Conservation (phyloP, 129 eudicot genomes). For the Flaveria brownii region DNA sequence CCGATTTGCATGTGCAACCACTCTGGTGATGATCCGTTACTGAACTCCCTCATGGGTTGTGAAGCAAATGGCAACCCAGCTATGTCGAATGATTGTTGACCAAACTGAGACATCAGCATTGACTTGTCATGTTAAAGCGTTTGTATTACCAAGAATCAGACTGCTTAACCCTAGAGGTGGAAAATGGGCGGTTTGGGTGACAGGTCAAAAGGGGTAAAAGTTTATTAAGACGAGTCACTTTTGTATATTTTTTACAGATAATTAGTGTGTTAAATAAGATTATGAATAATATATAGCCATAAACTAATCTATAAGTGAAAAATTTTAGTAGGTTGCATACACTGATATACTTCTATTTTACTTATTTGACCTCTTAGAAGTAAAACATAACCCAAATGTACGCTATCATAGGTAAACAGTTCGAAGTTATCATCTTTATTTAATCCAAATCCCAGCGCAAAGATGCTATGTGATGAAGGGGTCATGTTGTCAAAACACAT, state of each 20-base stretch:
- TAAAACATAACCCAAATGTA: neutral
- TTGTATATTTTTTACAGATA: neutral
- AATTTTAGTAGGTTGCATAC: neutral
- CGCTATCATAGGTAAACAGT: neutral
- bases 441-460: neutral
- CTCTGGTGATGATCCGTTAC: conserved; percentile 89
- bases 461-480: too few relatives aligned
- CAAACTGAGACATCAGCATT: conserved; percentile 58
- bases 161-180: neutral
- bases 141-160: neutral
- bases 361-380: neutral
- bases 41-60: conserved; percentile 74
- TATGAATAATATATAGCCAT: neutral
- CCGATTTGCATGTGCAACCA: conserved; percentile 99
- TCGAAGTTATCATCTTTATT: neutral
- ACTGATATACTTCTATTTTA: neutral
- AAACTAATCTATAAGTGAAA: neutral
- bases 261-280: neutral
- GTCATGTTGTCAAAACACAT: too few relatives aligned
- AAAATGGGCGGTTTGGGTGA: neutral
- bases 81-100: conserved; percentile 76
- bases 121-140: neutral
- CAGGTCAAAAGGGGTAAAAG: neutral
- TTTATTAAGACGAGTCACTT: neutral
- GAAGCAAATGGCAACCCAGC: conserved; percentile 60